These are phyloP conservation scores for Tulasnella sp. DNA, from an alignment of 768 basidiomycete species.

Conservation along the genomic window DNA sequence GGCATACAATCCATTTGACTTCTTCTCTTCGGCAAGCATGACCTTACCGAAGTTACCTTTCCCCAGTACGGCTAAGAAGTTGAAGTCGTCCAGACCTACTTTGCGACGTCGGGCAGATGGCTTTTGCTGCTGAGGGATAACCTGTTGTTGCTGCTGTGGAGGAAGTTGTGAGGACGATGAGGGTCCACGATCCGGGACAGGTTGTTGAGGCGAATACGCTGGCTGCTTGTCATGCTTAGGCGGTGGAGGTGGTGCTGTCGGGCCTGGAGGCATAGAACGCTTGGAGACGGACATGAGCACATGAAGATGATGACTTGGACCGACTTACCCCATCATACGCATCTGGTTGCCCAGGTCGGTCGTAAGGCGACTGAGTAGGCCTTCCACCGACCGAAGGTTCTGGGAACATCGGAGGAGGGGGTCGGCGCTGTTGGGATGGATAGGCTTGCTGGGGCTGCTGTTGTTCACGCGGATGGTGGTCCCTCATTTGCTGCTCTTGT, in stretches of 20 bases:
- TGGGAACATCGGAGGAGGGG: constrained; percentile 10
- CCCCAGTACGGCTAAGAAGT: constrained; percentile 94
- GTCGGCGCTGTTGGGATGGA: background rate
- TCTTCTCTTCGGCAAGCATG: constrained; percentile 99
- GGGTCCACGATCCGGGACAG: constrained; percentile 17
- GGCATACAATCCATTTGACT: constrained; percentile 74
- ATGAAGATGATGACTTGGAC: background rate
- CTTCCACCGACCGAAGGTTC: constrained; percentile 3
- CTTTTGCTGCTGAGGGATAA: constrained; percentile 21
- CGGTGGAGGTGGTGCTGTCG: constrained; percentile 17
- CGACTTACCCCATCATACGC: constrained; percentile 6
- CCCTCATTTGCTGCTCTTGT: constrained; percentile 10
- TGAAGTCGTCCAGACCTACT: constrained; percentile 96
- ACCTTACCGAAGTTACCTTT: constrained; percentile 99
- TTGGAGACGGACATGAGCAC: background rate
- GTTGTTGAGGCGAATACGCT: constrained; percentile 17
- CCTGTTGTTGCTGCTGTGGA: constrained; percentile 27
- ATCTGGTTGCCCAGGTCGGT: constrained; percentile 8
- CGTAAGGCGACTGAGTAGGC: background rate
- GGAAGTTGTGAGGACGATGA: constrained; percentile 21
- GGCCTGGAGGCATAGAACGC: constrained; percentile 15
- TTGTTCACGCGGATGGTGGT: constrained; percentile 18
- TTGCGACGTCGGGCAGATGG: constrained; percentile 40
- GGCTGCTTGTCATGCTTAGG: constrained; percentile 19
- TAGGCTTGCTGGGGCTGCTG: constrained; percentile 23